phyloP scores from a whole-genome alignment of 1,284 basidiomycete species.

The Sanguinoderma infundibulare region DNA sequence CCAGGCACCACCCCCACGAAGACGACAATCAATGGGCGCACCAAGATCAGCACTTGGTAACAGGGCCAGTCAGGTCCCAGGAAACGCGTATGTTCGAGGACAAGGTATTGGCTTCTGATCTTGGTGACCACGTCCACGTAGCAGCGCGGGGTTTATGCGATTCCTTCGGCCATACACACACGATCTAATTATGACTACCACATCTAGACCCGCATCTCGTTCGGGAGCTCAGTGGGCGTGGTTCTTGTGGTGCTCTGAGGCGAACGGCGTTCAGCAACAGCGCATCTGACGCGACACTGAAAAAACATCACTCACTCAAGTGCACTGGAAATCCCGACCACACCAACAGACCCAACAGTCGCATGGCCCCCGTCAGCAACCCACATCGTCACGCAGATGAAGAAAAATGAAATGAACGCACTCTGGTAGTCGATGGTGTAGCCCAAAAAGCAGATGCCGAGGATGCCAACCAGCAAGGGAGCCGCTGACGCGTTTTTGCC shows the following conservation, averaged over 20 bases:
- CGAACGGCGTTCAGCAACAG: slow-evolving; percentile 30
- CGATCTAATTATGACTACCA: slow-evolving; percentile 23
- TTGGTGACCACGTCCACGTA: neutral
- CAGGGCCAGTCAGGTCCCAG: neutral
- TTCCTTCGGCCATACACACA: slow-evolving; percentile 13
- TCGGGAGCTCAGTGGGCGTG: slow-evolving; percentile 62
- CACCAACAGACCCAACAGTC: neutral
- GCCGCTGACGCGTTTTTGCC: slow-evolving; percentile 85
- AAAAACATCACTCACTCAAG: slow-evolving; percentile 57
- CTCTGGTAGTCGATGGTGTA: slow-evolving; percentile 94
- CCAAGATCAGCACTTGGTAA: neutral
- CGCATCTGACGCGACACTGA: neutral
- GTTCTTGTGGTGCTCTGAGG: slow-evolving; percentile 86
- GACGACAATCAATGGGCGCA: neutral
- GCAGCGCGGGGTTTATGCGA: slow-evolving; percentile 5
- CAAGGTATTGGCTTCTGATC: neutral
- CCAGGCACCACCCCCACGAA: neutral
- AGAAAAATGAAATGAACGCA: slow-evolving; percentile 49
- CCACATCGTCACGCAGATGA: neutral
- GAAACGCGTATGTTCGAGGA: neutral
- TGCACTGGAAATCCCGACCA: slow-evolving; percentile 58
- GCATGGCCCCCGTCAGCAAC: neutral
- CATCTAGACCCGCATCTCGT: slow-evolving; percentile 7
- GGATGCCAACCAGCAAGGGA: slow-evolving; percentile 76
- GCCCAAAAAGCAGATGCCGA: slow-evolving; percentile 80